Percentiles rank a stretch among this genome's conserved stretches.
These are phyloP conservation scores for Albophoma yamanashiensis DNA, from an alignment of 2,329 filamentous ascomycete species.

Conservation along the genomic window DNA sequence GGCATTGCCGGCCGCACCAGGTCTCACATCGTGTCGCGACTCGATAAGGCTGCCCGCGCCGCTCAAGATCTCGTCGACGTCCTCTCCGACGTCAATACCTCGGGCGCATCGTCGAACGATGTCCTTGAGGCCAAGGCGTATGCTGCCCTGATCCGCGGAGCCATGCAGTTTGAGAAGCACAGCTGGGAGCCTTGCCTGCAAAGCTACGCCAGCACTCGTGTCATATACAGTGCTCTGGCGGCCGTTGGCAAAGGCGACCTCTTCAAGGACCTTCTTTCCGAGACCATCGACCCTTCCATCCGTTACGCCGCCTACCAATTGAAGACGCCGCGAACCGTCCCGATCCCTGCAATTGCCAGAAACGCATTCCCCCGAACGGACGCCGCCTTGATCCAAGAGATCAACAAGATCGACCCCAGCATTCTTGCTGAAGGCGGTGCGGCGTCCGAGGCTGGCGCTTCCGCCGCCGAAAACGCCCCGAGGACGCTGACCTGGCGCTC, in stretches of 20 bases:
- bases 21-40: slow-evolving; percentile 78
- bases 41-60: slow-evolving; percentile 66
- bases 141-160: slow-evolving; percentile 62
- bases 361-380: slow-evolving; percentile 65
- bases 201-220: slow-evolving; percentile 63
- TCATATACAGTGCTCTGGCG: slow-evolving; percentile 73
- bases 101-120: slow-evolving; percentile 58
- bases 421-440: slow-evolving; percentile 47
- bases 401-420: slow-evolving; percentile 60
- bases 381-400: slow-evolving; percentile 47
- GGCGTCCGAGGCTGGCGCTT: slow-evolving; percentile 37
- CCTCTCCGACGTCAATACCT: slow-evolving; percentile 51
- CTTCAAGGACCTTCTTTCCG: slow-evolving; percentile 75
- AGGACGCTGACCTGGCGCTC: slow-evolving; percentile 78
- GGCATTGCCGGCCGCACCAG: slow-evolving; percentile 70
- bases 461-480: slow-evolving; percentile 46
- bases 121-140: slow-evolving; percentile 83
- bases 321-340: slow-evolving; percentile 74
- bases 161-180: slow-evolving; percentile 76
- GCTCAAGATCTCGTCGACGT: slow-evolving; percentile 58
- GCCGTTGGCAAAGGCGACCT: slow-evolving; percentile 53
- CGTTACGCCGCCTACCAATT: slow-evolving; percentile 91
- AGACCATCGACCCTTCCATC: slow-evolving; percentile 85
- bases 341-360: slow-evolving; percentile 67
- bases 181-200: slow-evolving; percentile 71